These are phyloP conservation scores for Suillus paluster DNA, from an alignment of 768 basidiomycete genomes.

Conservation along the genomic window DNA sequence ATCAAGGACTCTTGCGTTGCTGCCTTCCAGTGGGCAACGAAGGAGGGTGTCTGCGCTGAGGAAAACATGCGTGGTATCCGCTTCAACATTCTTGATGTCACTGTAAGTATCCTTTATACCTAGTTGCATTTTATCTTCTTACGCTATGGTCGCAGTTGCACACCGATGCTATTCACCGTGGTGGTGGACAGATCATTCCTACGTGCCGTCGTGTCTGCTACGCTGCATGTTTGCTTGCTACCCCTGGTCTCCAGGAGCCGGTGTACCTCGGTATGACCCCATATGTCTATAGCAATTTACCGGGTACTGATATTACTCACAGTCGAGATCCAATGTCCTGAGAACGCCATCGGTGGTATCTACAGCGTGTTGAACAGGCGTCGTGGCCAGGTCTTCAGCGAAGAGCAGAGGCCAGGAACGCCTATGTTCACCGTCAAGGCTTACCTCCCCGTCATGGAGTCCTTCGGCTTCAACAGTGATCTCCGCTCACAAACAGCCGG, in stretches of 20 bases:
- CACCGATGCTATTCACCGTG: constrained; percentile 98
- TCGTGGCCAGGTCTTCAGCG: constrained; percentile 97
- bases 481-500: constrained; percentile 91
- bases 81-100: constrained; percentile 94
- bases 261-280: constrained; percentile 78
- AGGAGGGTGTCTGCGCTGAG: constrained; percentile 95
- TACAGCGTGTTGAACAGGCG: constrained; percentile 94
- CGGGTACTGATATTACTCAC: constrained; percentile 18
- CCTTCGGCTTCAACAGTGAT: constrained; percentile 97
- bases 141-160: constrained; percentile 64
- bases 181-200: constrained; percentile 98
- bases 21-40: constrained; percentile 99
- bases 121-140: not conserved
- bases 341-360: constrained; percentile 96
- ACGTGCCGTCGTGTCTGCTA: constrained; percentile 96
- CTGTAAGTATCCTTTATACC: constrained; percentile 52
- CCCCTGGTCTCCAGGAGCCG: constrained; percentile 93
- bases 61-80: constrained; percentile 99
- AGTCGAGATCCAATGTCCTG: constrained; percentile 99
- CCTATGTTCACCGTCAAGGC: constrained; percentile 99
- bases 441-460: constrained; percentile 89
- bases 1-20: constrained; percentile 99
- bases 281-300: not conserved
- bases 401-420: constrained; percentile 96
- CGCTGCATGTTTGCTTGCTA: constrained; percentile 91